Conservation (phyloP, 1,139 yeast genomes). For the Eremothecium sinecaudum region DNA sequence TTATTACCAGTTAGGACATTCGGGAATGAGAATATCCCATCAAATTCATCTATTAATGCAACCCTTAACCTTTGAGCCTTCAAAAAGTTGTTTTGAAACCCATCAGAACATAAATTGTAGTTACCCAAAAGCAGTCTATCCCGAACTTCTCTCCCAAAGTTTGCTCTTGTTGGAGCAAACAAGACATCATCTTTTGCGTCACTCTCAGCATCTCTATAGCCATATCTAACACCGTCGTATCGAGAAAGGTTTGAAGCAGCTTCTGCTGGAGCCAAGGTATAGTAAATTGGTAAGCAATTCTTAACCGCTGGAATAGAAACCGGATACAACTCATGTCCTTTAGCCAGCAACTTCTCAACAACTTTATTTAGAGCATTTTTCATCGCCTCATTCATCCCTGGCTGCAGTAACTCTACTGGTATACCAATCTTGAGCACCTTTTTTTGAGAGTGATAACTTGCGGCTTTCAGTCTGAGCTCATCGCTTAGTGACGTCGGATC, state of each 20-base stretch:
- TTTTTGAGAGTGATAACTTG: constrained; percentile 11
- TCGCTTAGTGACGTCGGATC: constrained; percentile 70
- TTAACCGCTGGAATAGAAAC: constrained; percentile 64
- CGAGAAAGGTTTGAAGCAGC: constrained; percentile 88
- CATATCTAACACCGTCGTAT: constrained; percentile 85
- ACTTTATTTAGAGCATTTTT: constrained; percentile 40
- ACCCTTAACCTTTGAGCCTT: constrained; percentile 66
- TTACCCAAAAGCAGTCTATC: constrained; percentile 78
- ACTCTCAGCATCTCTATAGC: constrained; percentile 37
- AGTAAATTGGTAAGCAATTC: constrained; percentile 71
- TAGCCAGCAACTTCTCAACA: constrained; percentile 35
- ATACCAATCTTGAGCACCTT: constrained; percentile 50
- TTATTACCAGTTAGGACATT: constrained; percentile 36
- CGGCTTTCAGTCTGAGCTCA: constrained; percentile 31
- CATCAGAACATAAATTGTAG: constrained; percentile 63
- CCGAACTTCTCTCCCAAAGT: constrained; percentile 74
- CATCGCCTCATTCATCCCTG: constrained; percentile 44
- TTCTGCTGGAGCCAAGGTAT: constrained; percentile 83
- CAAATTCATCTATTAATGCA: constrained; percentile 53
- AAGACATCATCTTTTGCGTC: constrained; percentile 33
- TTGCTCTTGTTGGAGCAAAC: constrained; percentile 51
- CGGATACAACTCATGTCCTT: constrained; percentile 49
- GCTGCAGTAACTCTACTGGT: constrained; percentile 53
- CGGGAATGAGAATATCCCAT: constrained; percentile 46
- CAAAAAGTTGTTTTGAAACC: constrained; percentile 67